These are phyloP conservation scores for Epichloe glyceriae DNA, from an alignment of 2,329 filamentous ascomycete genomes.

Conservation along the genomic window DNA sequence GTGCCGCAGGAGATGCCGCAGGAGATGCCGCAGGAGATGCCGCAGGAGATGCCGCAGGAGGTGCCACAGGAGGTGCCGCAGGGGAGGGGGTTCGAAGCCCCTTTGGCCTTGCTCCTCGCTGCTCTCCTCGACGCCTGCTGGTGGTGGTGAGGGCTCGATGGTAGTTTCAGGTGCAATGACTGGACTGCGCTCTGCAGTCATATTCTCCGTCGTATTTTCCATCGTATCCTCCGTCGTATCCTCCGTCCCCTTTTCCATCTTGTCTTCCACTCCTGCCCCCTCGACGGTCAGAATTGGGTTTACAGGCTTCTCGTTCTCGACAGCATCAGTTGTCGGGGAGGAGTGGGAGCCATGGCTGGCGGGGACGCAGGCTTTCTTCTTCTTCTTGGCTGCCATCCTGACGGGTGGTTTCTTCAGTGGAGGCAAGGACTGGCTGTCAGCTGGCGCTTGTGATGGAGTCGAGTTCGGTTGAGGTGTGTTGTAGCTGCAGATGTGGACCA, in stretches of 20 bases:
- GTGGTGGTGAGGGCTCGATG: neutral
- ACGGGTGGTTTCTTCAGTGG: conserved; percentile 12
- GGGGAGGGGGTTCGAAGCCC: neutral
- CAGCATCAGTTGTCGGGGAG: conserved; percentile 26
- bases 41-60: no score
- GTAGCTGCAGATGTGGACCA: conserved; percentile 23
- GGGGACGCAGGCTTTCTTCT: conserved; percentile 11
- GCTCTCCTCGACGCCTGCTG: neutral
- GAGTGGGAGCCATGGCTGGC: conserved; percentile 21
- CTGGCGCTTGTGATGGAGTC: neutral
- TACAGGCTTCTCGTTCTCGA: conserved; percentile 21
- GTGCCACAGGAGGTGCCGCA: no score
- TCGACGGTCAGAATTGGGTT: conserved; percentile 13
- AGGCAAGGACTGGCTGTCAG: conserved; percentile 14
- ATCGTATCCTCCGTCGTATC: neutral
- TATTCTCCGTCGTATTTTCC: neutral
- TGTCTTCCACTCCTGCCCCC: neutral
- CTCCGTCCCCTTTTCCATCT: neutral
- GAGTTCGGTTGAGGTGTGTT: conserved; percentile 14
- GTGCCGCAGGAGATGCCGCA: no score
- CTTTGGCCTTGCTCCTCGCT: neutral
- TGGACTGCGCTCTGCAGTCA: conserved; percentile 3
- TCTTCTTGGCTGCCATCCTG: conserved; percentile 11
- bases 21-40: no score
- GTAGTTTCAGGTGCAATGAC: conserved; percentile 1